Conservation (phyloP, 2,329 filamentous ascomycete genomes). For the Alternaria sp. region DNA sequence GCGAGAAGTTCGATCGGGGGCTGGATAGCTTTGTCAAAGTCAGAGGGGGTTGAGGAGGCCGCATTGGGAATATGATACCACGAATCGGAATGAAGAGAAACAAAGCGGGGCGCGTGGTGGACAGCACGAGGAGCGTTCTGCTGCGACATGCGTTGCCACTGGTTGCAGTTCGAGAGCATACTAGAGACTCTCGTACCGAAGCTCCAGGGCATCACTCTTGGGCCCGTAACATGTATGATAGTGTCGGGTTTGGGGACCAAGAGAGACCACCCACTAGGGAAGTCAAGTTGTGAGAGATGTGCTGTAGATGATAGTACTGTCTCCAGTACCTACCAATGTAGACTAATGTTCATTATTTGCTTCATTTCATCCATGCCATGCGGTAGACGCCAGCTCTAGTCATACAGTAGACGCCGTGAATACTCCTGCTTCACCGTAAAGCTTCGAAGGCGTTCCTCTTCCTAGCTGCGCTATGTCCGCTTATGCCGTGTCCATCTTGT, state of each 20-base stretch:
- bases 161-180: not conserved
- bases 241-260: not conserved
- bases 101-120: not conserved
- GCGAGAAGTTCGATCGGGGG: constrained; percentile 92
- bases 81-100: not conserved
- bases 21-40: constrained; percentile 77
- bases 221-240: not conserved
- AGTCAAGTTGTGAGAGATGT: not conserved
- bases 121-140: not conserved
- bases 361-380: constrained; percentile 23
- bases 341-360: constrained; percentile 14
- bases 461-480: not conserved
- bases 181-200: not conserved
- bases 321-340: not conserved
- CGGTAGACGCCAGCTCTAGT: constrained; percentile 27
- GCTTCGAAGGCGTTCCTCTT: constrained; percentile 3
- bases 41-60: constrained; percentile 31
- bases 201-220: not conserved
- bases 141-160: not conserved
- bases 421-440: constrained; percentile 31
- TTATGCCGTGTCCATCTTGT: constrained; percentile 93
- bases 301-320: not conserved
- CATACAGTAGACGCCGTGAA: constrained; percentile 35
- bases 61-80: not conserved
- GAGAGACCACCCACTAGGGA: not conserved